Base-by-base conservation (phyloP, 192 early-diverging fungal species). In the Coemansia sp. region DNA sequence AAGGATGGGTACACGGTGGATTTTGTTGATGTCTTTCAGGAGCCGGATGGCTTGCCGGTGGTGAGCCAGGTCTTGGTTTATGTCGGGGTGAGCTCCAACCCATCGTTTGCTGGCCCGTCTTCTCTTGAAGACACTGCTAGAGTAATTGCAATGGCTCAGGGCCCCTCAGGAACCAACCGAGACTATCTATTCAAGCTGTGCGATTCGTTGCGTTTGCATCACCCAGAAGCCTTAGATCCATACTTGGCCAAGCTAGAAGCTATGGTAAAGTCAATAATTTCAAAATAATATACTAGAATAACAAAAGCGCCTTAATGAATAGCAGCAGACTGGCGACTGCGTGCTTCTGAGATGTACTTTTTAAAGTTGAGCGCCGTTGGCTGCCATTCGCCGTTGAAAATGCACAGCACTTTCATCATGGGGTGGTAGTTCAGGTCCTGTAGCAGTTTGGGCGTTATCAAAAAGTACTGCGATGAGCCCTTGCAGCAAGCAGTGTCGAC, bases 361-460 rank as follows among this genome's bases (percentile, higher is more conserved):
- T 39, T 37, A 14, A 73, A 56, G 38, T 65, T 61, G 23, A 83
- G 72, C 11, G 81, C 62, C 39, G 78, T 70, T 12, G 89, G 89
- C 59, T 85, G 86, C 86, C 88, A 92, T 58, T 92, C 91, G 39
- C 97, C 95, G 60, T 97, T 99, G 70, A 88, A 95, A 30, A 99
- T 91, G 57, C 89, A 92, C 8, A 96, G 80, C 0, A 99, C 86
- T 42, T 85, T 87, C 94, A 97, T 97, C 26, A 83, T 74, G 42
- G 88, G 84, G 66, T 96, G 91, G 72, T 97, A 99, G 31, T 88
- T 82, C 6, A 99, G 80, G 64, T 97, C 88, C 0, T 90, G 89
- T n/a, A 99, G 78, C 16, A 99, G 80, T 70, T 99, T 99, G n/a
- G 97, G 97, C 8, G 97, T 99, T 43, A 99, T 97, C 46, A 99